Evolutionary conservation across 495 filamentous ascomycete genomes (phyloP), one percentile per base, ranked within the genome.

Genomic region (Penicillium angulare): DNA sequence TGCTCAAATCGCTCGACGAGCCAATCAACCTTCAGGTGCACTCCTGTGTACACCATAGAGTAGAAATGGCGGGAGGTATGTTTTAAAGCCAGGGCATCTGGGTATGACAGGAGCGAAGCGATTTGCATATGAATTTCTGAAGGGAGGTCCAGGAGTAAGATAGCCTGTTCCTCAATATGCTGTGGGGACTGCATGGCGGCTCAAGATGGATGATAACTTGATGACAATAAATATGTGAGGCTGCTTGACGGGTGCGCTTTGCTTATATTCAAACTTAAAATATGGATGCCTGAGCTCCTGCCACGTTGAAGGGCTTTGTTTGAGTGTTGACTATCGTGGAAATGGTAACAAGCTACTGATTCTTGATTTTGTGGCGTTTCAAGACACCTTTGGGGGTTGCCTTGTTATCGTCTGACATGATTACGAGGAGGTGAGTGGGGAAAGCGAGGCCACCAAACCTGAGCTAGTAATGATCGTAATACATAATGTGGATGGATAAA

Each of bases 111-210:
- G 80, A 90, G 53, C 64, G 88, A 57, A 83, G 91, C 75, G 79
- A 96, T 79, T 82, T 92, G 57, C 62, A 84, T 23, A 76, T 87
- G 85, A 22, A 88, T 76, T 58, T 88, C 85, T 18, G 81, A 73
- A 2, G 85, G 85, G 8, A 88, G 73, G 34, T 57, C 49, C 63
- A 71, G 68, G 1, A 79, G 55, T 21, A 15, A 2, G 16, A 27
- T 9, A 7, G 9, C 16, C 7, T 21, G 6, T 23, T 16, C n/a
- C 2, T n/a, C 7, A 5, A 17, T 18, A 7, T 12, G 13, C 41
- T 5, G 26, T 16, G 40, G 21, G 20, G n/a, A 27, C n/a, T n/a
- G 27, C 13, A 6, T 12, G 27, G 13, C 27, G 27, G 8, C 27
- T 31, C 5, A 7, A 9, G 8, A 31, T 31, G 8, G 27, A 2